Evolutionary conservation across 768 basidiomycete species (phyloP), one percentile per base, ranked within the genome.

Genomic region (Serendipita vermifera): DNA sequence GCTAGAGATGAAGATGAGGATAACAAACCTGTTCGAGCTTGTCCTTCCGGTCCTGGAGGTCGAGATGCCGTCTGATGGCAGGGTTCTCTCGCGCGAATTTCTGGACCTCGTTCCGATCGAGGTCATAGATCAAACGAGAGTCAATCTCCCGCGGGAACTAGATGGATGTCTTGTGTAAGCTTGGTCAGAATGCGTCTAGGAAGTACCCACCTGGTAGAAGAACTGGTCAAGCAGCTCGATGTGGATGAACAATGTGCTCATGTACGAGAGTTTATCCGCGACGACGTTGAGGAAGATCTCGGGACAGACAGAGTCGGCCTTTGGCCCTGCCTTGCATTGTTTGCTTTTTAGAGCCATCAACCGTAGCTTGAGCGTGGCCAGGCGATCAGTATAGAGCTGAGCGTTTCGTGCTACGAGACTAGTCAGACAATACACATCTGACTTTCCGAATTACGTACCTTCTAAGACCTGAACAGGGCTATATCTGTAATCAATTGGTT

Each of bases 91-190:
- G 79, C 0, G 96, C 94, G 70, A 99, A 99, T 59, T 82, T 80
- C 31, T 84, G 71, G 38, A 97, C 91, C 67, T 97, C 91, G 46
- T 76, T 78, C 0, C 90, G 82, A 66, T 96, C 85, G n/a, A 97
- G 76, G 66, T 94, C 87, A 63, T 97, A 96, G 27, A 94, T 76
- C 51, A 99, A 70, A 24, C 92, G 79, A 20, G 89, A 87, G 68
- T 98, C 94, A 57, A 99, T 97, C 71, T 97, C 94, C 31, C 94
- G 82, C 59, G 96, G 94, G 74, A 99, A 97, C 87, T 96, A 59
- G 4, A 57, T 1, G n/a, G 56, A 41, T 38, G 57, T 26, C 13
- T 5, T 24, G 36, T 14, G 1, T 20, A 39, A 32, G 17, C 9
- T 7, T n/a, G 38, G 29, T 32, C 17, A 58, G 24, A 31, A 55